A percentile compares a stretch with the other conserved stretches of the same genome.
Conservation (phyloP, 2,329 filamentous ascomycete species). For the Diaporthe amygdali region DNA sequence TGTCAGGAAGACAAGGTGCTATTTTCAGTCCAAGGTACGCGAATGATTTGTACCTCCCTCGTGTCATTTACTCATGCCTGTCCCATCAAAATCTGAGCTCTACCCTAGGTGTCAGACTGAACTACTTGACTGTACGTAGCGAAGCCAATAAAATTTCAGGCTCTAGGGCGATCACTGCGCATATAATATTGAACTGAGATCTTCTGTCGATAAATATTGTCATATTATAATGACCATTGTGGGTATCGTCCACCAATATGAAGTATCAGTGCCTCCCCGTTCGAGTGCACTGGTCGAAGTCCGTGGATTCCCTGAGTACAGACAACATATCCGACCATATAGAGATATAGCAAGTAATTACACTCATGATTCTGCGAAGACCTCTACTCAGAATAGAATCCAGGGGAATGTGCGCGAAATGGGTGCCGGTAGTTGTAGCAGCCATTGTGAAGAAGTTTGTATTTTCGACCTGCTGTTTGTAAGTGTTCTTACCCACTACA, state of each 20-base stretch:
- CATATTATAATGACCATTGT: too few relatives aligned
- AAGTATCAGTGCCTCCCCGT: background rate
- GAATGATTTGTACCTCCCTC: too few relatives aligned
- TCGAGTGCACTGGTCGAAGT: background rate
- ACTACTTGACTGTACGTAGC: too few relatives aligned
- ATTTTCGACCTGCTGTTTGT: background rate
- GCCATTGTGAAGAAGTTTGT: background rate
- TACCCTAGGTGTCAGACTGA: too few relatives aligned
- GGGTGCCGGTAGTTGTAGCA: background rate
- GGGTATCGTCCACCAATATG: accelerated
- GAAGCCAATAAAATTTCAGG: too few relatives aligned
- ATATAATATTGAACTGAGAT: accelerated
- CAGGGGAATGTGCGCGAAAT: background rate
- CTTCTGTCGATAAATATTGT: background rate
- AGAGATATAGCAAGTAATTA: background rate
- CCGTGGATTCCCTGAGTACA: background rate
- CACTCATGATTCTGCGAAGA: background rate
- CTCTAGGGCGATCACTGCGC: too few relatives aligned
- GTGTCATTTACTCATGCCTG: too few relatives aligned
- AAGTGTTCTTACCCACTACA: background rate
- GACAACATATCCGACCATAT: slow-evolving; percentile 4
- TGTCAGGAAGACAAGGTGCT: too few relatives aligned
- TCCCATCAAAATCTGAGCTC: too few relatives aligned
- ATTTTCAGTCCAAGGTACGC: too few relatives aligned
- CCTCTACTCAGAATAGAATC: background rate